Percentiles rank a stretch among this genome's conserved stretches.
Evolutionary conservation across 2,329 filamentous ascomycete genomes (phyloP).

Genomic region (Metarhizium brunneum): DNA sequence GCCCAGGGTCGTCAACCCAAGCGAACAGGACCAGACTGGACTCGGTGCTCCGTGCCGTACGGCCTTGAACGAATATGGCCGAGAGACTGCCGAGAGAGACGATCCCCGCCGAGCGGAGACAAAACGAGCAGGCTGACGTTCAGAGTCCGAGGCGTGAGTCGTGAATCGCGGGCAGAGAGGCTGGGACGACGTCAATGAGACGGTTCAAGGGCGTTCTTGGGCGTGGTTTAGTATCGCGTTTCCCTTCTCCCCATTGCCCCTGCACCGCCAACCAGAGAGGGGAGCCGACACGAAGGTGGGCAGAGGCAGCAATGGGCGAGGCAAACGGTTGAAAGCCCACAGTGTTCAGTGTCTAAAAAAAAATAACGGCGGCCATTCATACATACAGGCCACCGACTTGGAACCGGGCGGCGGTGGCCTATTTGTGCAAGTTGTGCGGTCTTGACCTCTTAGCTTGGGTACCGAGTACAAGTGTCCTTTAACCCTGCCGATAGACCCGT

Average conservation of each 20-base stretch:
- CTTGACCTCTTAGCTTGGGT: not conserved
- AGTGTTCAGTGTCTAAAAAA: no score
- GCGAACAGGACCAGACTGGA: not conserved
- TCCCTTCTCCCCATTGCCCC: no score
- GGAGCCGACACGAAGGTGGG: no score
- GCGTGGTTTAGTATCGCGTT: no score
- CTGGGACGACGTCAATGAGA: not conserved
- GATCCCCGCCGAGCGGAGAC: slow-evolving; percentile 3
- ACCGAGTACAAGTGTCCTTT: no score
- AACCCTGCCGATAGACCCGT: no score
- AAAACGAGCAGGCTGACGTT: not conserved
- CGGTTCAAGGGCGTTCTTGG: not conserved
- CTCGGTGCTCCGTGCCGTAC: not conserved
- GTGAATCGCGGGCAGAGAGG: not conserved
- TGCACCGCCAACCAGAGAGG: no score
- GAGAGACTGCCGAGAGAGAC: slow-evolving; percentile 7
- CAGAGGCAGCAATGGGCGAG: no score
- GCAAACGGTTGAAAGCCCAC: no score
- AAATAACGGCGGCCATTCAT: no score
- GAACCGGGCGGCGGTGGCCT: not conserved
- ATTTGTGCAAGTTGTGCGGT: not conserved
- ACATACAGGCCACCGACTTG: no score
- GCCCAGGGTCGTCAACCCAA: not conserved
- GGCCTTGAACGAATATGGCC: slow-evolving; percentile 5
- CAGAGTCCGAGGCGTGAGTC: not conserved